Percentiles rank a stretch among this genome's conserved stretches.
These are phyloP conservation scores for Nepenthes alata DNA, from an alignment of 179 eudicot genomes.

Conservation along the genomic window DNA sequence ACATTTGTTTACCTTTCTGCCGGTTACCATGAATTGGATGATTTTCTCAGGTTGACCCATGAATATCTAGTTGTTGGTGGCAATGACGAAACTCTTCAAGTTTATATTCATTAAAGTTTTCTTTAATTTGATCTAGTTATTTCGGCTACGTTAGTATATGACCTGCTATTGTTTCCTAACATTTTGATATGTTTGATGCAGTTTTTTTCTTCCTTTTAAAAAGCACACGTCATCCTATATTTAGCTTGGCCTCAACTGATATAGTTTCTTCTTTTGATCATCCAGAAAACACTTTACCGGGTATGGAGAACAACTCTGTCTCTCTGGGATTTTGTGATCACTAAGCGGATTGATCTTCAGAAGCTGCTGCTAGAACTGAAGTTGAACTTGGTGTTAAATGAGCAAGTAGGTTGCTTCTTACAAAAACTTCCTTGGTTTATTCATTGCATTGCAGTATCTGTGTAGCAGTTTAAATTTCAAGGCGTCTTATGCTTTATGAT, in stretches of 20 bases:
- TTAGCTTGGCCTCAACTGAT: neutral
- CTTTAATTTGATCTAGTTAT: too few species aligned
- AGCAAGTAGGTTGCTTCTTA: slow-evolving; percentile 41
- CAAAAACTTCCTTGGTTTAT: neutral
- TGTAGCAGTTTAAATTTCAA: neutral
- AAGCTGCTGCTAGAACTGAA: slow-evolving; percentile 48
- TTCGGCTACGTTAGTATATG: too few species aligned
- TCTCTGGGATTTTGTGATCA: slow-evolving; percentile 47
- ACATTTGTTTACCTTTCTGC: too few species aligned
- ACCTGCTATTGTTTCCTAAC: too few species aligned
- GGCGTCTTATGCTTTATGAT: neutral
- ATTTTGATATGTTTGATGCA: too few species aligned
- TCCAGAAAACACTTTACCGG: slow-evolving; percentile 53
- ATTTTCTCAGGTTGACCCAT: too few species aligned
- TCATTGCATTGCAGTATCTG: neutral
- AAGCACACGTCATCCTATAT: too few species aligned
- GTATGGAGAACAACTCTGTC: slow-evolving; percentile 65
- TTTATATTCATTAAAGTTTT: too few species aligned
- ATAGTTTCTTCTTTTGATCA: neutral
- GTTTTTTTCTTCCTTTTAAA: too few species aligned
- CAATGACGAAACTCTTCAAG: too few species aligned
- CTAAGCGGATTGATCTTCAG: slow-evolving; percentile 48
- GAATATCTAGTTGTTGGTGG: too few species aligned
- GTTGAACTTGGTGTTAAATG: slow-evolving; percentile 40
- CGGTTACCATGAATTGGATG: too few species aligned